Percentiles rank a stretch among this genome's conserved stretches.
Conservation (phyloP, 208 protist species). For the Naegleria fowleri region DNA sequence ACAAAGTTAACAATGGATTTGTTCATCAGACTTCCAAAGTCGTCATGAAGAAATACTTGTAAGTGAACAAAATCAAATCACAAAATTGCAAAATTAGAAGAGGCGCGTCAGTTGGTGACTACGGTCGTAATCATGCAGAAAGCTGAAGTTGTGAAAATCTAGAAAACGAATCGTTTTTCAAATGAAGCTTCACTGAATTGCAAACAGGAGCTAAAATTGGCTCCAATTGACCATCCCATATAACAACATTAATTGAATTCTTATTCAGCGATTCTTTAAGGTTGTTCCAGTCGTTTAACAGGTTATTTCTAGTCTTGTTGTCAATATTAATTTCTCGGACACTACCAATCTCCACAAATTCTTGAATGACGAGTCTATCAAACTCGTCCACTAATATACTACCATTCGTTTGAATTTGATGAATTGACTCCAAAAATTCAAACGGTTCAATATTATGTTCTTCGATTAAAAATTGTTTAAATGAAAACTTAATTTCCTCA, state of each 20-base stretch:
- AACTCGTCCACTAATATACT: not conserved
- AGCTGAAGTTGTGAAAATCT: not conserved
- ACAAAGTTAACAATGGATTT: too few relatives aligned
- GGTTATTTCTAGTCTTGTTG: not conserved
- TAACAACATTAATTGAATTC: not conserved
- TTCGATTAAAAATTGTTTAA: not conserved
- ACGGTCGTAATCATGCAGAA: too few relatives aligned
- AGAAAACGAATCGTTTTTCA: not conserved
- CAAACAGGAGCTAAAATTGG: not conserved
- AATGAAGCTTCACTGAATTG: not conserved
- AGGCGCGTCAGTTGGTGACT: too few relatives aligned
- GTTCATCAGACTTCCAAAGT: too few relatives aligned
- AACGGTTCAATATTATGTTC: not conserved
- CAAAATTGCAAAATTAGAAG: too few relatives aligned
- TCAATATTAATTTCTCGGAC: not conserved
- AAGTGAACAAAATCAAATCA: too few relatives aligned
- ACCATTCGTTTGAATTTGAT: not conserved
- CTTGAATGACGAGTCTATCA: not conserved
- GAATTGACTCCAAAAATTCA: not conserved
- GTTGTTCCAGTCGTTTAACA: not conserved
- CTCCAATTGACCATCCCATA: not conserved
- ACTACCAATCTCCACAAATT: not conserved
- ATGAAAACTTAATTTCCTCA: not conserved
- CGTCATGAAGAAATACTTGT: too few relatives aligned
- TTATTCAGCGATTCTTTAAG: not conserved